These are phyloP conservation scores for Nemania bipapillata DNA, from an alignment of 2,329 filamentous ascomycete genomes.

Conservation along the genomic window DNA sequence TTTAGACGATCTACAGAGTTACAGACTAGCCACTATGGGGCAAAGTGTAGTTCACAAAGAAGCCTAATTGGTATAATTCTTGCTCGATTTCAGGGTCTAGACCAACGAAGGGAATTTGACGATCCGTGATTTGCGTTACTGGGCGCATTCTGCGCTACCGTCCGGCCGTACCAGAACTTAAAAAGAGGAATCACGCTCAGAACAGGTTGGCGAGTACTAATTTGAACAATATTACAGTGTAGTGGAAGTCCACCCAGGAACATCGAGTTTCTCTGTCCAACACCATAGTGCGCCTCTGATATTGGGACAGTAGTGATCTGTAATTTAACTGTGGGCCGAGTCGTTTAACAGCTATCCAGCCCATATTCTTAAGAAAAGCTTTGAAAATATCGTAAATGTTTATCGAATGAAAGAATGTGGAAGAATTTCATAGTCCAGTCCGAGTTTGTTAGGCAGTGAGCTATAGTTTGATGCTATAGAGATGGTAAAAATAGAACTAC, in stretches of 20 bases:
- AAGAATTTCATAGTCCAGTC: background rate
- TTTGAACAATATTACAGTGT: background rate
- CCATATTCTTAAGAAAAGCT: background rate
- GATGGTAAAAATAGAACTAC: background rate
- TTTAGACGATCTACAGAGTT: too few relatives aligned
- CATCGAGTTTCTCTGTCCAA: background rate
- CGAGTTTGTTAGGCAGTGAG: background rate
- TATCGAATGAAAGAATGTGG: background rate
- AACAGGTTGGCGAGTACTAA: background rate
- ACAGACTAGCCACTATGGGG: too few relatives aligned
- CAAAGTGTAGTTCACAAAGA: too few relatives aligned
- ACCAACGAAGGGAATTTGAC: background rate
- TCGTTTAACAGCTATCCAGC: background rate
- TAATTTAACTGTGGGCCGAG: background rate
- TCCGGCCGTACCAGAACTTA: background rate
- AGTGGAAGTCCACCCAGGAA: background rate
- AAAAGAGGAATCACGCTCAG: background rate
- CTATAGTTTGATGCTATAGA: background rate
- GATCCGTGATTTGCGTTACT: background rate
- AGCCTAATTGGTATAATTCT: background rate
- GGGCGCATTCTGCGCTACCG: background rate
- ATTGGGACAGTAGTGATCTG: background rate
- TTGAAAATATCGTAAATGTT: background rate
- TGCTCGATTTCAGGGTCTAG: background rate
- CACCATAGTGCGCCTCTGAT: background rate